phyloP scores from a whole-genome alignment of 495 filamentous ascomycete species.

The Aspergillus carlsbadensis region DNA sequence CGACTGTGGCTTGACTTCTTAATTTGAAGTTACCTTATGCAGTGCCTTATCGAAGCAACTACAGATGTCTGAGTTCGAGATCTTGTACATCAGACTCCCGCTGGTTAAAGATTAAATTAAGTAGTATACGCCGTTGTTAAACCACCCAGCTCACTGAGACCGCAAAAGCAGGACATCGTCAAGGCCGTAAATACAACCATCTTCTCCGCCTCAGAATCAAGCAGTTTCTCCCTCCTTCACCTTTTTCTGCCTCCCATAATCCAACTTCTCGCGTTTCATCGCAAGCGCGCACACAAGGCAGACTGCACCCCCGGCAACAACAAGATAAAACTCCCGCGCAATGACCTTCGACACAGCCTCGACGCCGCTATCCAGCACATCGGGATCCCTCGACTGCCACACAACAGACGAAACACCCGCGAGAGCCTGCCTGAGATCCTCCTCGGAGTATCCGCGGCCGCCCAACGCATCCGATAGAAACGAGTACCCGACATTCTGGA shows the following conservation, averaged over 20 bases:
- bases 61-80: too few relatives aligned
- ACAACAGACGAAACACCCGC: constrained; percentile 12
- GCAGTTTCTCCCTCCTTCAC: too few relatives aligned
- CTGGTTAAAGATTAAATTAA: too few relatives aligned
- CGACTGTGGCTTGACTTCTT: too few relatives aligned
- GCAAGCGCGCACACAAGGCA: constrained; percentile 7
- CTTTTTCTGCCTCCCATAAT: constrained; percentile 8
- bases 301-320: constrained; percentile 6
- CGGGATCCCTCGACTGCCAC: constrained; percentile 4
- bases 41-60: too few relatives aligned
- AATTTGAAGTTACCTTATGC: too few relatives aligned
- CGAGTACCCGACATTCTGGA: constrained; percentile 15
- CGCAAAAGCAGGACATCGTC: too few relatives aligned
- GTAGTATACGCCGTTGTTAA: too few relatives aligned
- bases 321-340: constrained; percentile 14
- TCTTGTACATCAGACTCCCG: too few relatives aligned
- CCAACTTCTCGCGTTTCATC: constrained; percentile 13
- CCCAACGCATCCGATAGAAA: constrained; percentile 1
- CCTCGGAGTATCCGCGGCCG: constrained; percentile 1
- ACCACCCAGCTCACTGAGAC: too few relatives aligned
- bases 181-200: too few relatives aligned
- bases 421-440: constrained; percentile 8
- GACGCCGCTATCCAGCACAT: neutral
- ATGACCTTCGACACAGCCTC: constrained; percentile 9
- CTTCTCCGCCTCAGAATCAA: too few relatives aligned